phyloP scores from a whole-genome alignment of 169 alveolate species.

The Plasmodium falciparum region DNA sequence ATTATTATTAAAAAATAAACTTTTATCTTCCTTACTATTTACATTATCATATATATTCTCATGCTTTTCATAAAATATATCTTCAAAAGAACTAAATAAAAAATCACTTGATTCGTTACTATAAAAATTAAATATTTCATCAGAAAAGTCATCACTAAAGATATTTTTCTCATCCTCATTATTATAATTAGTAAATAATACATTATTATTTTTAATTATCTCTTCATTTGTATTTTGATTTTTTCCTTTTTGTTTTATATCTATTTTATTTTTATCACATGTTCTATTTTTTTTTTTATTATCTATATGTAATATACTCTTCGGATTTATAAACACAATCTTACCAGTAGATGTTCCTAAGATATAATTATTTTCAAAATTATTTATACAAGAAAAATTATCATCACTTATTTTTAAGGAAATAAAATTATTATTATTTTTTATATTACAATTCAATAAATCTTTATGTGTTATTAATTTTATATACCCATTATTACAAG shows the following conservation, averaged over 20 bases:
- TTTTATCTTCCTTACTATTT: background rate
- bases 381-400: conserved; percentile 20
- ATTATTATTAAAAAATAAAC: background rate
- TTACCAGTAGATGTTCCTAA: conserved; percentile 52
- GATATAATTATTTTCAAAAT: conserved; percentile 12
- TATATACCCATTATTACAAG: conserved; percentile 56
- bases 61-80: conserved; percentile 20
- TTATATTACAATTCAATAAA: conserved; percentile 28
- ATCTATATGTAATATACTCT: conserved; percentile 11
- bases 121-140: background rate
- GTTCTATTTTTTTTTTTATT: background rate
- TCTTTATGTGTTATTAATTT: conserved; percentile 21
- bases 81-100: conserved; percentile 46
- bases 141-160: background rate
- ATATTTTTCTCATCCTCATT: background rate
- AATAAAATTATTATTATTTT: conserved; percentile 41
- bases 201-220: background rate
- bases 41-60: background rate
- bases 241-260: background rate
- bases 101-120: conserved; percentile 6
- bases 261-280: too few relatives aligned
- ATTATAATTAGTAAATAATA: too few relatives aligned
- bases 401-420: conserved; percentile 61
- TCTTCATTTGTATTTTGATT: background rate
- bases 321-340: conserved; percentile 22